Base-by-base conservation (phyloP, 192 early-diverging fungal species). In the Paraglomus occultum region DNA sequence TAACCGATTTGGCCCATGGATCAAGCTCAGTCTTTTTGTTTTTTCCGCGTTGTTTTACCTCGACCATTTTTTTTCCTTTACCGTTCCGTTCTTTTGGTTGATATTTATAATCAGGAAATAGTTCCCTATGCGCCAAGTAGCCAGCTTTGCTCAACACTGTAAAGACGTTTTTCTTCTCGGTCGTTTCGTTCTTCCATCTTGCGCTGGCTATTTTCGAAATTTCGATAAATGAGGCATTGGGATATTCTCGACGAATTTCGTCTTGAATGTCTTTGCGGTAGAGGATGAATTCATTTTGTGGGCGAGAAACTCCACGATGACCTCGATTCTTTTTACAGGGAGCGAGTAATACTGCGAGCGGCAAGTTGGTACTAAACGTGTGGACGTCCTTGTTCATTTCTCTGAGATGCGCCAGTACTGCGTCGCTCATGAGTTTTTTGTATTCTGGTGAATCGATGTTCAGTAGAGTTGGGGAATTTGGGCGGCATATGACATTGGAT, bases 281-380 rank as follows among this genome's bases (percentile, higher is more conserved):
- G 0, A 68, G 12, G 12, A 68, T 51, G 15, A 51, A 68, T 7
- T 48, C 66, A 46, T 68, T 68, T 47, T 68, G 66, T 20, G 66
- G 66, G 15, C 66, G 66, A 31, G 47, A 42, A 5, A 55, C 38
- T 18, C 49, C 50, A 12, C 11, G 17, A 8, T 57, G 54, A 15
- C 49, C 50, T 6, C 66, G 18, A 57, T 51, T 68, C 45, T 55
- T 68, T 22, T 68, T 68, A 22, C 66, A 68, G n/a, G 66, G 66
- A 1, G 66, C 52, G 6, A 64, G 50, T 6, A 57, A 9, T 7
- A 22, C 20, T 57, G 23, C 54, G 6, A 57, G 20, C 14, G 54
- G 54, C 5, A 57, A 9, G 40, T 57, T 57, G 0, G 54, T 57
- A 12, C 5, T 14, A 22, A 55, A 55, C 31, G 31, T 31, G 31